Percentiles rank a stretch among this genome's conserved stretches.
Evolutionary conservation across 768 basidiomycete species (phyloP).

Genomic region (Tephrocybe rancida): DNA sequence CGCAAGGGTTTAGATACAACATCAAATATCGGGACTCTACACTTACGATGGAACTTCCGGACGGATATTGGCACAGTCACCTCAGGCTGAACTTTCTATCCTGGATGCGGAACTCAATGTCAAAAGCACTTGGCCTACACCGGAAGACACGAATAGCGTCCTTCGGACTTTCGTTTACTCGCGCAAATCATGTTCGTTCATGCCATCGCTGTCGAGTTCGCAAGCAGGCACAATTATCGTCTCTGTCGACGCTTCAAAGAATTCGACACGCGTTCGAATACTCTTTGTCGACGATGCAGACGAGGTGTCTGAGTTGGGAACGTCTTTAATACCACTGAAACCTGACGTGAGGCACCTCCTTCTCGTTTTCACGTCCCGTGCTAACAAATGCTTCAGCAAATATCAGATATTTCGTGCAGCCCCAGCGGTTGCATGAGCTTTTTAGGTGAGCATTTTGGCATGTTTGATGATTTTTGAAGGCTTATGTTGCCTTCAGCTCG

Average conservation of each 20-base stretch:
- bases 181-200: conserved; percentile 29
- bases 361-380: background rate
- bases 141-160: conserved; percentile 11
- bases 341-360: conserved; percentile 26
- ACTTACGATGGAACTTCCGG: conserved; percentile 22
- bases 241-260: conserved; percentile 23
- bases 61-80: conserved; percentile 31
- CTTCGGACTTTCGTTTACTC: conserved; percentile 30
- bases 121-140: conserved; percentile 20
- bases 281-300: conserved; percentile 34
- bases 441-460: conserved; percentile 38
- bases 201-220: conserved; percentile 22
- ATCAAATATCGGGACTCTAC: conserved; percentile 34
- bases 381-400: conserved; percentile 30
- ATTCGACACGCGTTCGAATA: conserved; percentile 28
- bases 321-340: conserved; percentile 29
- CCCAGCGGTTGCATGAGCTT: conserved; percentile 49
- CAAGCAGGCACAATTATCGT: conserved; percentile 25
- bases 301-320: conserved; percentile 30
- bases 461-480: background rate
- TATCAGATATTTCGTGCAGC: conserved; percentile 45
- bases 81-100: conserved; percentile 31
- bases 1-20: conserved; percentile 40
- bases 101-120: conserved; percentile 28
- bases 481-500: conserved; percentile 32